These are phyloP conservation scores for Botrytis tulipae DNA, from an alignment of 2,329 filamentous ascomycete species.

Conservation along the genomic window DNA sequence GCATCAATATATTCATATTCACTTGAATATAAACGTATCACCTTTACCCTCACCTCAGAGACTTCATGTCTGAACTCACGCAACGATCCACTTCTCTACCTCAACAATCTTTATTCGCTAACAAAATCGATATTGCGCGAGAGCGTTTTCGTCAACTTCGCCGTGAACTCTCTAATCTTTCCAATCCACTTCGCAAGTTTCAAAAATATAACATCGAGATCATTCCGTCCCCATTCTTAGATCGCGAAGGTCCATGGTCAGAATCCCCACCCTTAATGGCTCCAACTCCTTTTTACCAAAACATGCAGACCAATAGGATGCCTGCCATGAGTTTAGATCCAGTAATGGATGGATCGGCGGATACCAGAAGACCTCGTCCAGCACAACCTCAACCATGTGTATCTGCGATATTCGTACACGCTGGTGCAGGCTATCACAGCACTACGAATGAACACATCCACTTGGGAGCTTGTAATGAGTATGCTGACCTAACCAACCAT, in stretches of 20 bases:
- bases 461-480: constrained; percentile 85
- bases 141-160: constrained; percentile 29
- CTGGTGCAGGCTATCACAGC: constrained; percentile 92
- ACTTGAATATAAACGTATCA: constrained; percentile 15
- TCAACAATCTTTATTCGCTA: constrained; percentile 22
- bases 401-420: constrained; percentile 89
- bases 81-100: constrained; percentile 22
- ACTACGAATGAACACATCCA: constrained; percentile 80
- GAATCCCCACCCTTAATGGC: neutral
- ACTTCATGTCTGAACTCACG: constrained; percentile 21
- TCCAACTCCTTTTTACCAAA: constrained; percentile 1
- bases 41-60: neutral
- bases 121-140: constrained; percentile 24
- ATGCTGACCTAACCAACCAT: constrained; percentile 42
- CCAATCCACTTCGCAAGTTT: constrained; percentile 26
- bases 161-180: constrained; percentile 23
- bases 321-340: constrained; percentile 13
- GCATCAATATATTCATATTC: neutral
- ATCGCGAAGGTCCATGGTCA: constrained; percentile 22
- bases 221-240: constrained; percentile 23
- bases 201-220: constrained; percentile 21
- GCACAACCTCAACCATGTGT: constrained; percentile 37
- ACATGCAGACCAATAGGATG: neutral
- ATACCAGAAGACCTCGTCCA: constrained; percentile 24
- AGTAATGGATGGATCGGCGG: constrained; percentile 36